These are phyloP conservation scores for Fusarium kyushuense DNA, from an alignment of 2,329 filamentous ascomycete genomes.

Conservation along the genomic window DNA sequence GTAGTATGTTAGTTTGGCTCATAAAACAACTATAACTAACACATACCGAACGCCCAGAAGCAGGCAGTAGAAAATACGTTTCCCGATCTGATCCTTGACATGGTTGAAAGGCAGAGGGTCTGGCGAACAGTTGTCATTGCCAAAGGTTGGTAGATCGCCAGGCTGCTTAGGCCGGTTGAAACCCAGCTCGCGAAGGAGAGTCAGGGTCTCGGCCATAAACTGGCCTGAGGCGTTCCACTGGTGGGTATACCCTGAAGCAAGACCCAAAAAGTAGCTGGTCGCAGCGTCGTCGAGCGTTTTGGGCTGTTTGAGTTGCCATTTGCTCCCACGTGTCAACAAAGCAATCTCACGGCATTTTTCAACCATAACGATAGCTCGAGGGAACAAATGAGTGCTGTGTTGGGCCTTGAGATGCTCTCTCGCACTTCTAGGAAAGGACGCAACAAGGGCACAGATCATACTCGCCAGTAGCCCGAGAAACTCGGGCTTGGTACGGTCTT, in stretches of 20 bases:
- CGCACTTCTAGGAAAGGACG: conserved; percentile 80
- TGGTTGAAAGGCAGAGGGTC: conserved; percentile 70
- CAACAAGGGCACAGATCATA: conserved; percentile 80
- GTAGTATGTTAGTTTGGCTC: conserved; percentile 27
- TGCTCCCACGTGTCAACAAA: conserved; percentile 72
- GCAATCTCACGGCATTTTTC: conserved; percentile 78
- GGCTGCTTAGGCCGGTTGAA: conserved; percentile 68
- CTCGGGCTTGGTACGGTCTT: conserved; percentile 73
- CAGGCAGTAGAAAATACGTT: conserved; percentile 86
- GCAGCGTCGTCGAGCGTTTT: conserved; percentile 69
- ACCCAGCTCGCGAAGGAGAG: conserved; percentile 75
- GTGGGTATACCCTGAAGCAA: conserved; percentile 75
- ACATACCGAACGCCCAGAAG: conserved; percentile 77
- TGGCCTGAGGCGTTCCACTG: conserved; percentile 75
- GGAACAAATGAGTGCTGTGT: conserved; percentile 73
- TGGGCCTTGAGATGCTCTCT: conserved; percentile 75
- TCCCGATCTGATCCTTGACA: conserved; percentile 78
- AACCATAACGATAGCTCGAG: conserved; percentile 76
- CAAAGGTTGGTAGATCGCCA: conserved; percentile 56
- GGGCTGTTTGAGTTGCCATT: conserved; percentile 60
- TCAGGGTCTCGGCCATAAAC: conserved; percentile 79
- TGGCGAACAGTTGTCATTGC: conserved; percentile 54
- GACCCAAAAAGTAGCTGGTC: conserved; percentile 80
- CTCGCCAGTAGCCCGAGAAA: conserved; percentile 79
- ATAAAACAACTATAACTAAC: not conserved